These are phyloP conservation scores for Stephania japonica DNA, from an alignment of 164 flowering plant genomes.

Conservation along the genomic window DNA sequence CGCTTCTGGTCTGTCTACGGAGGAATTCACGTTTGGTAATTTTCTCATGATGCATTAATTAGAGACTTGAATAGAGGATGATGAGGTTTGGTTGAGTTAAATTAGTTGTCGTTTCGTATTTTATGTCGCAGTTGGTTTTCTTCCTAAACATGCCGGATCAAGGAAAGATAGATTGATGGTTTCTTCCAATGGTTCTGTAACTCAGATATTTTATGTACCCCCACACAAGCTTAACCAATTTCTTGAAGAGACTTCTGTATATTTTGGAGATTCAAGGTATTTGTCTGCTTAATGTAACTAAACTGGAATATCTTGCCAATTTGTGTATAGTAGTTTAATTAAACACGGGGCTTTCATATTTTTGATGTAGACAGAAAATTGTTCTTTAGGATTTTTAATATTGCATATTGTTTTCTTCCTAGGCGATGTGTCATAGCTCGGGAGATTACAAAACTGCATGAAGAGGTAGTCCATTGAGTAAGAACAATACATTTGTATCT, in stretches of 20 bases:
- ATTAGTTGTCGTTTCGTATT: constrained; percentile 8
- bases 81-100: constrained; percentile 2
- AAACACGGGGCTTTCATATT: background rate
- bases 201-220: constrained; percentile 94
- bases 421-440: constrained; percentile 94
- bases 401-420: constrained; percentile 8
- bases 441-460: constrained; percentile 87
- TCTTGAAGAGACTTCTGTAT: constrained; percentile 60
- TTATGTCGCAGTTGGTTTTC: constrained; percentile 76
- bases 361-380: background rate
- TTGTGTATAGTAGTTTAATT: background rate
- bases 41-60: constrained; percentile 5
- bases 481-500: background rate
- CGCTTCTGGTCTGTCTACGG: constrained; percentile 77
- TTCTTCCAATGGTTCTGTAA: constrained; percentile 61
- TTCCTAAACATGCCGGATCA: constrained; percentile 64
- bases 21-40: constrained; percentile 88
- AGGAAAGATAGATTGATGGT: constrained; percentile 63
- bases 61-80: background rate
- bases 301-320: background rate
- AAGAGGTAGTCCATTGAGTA: constrained; percentile 51
- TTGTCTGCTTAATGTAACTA: background rate
- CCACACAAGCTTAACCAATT: constrained; percentile 84
- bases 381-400: background rate
- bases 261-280: constrained; percentile 67